phyloP scores from a whole-genome alignment of 305 asterid genomes.

The Rubia tinctorum region DNA sequence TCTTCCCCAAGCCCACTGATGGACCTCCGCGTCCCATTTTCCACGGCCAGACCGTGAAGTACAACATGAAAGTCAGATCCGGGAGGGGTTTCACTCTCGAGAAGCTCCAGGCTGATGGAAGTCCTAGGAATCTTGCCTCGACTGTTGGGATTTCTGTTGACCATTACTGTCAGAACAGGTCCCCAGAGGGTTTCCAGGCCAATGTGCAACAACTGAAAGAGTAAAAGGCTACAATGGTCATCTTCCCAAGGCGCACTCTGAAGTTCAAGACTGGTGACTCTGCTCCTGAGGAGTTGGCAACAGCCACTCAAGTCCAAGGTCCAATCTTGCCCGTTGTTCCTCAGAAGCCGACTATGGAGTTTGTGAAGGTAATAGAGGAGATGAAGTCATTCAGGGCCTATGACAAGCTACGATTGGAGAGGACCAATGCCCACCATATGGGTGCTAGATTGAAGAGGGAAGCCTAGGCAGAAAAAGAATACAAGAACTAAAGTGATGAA shows the following conservation, averaged over 20 bases:
- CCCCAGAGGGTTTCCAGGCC: slow-evolving; percentile 41
- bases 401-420: slow-evolving; percentile 75
- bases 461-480: slow-evolving; percentile 91
- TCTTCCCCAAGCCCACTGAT: not conserved
- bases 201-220: slow-evolving; percentile 69
- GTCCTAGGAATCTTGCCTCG: no score
- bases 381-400: slow-evolving; percentile 79
- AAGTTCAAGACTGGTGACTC: slow-evolving; percentile 76
- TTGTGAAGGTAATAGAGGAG: slow-evolving; percentile 63
- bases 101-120: not conserved
- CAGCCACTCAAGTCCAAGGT: slow-evolving; percentile 81
- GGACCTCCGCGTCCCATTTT: not conserved
- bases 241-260: slow-evolving; percentile 63
- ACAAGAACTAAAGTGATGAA: slow-evolving; percentile 48
- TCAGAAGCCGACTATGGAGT: slow-evolving; percentile 66
- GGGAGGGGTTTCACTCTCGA: not conserved
- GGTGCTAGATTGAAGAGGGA: slow-evolving; percentile 83
- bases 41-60: not conserved
- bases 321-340: slow-evolving; percentile 57
- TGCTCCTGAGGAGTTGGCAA: slow-evolving; percentile 74
- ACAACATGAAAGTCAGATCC: no score
- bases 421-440: slow-evolving; percentile 59
- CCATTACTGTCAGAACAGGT: no score
- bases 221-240: slow-evolving; percentile 67
- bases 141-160: no score